Base-by-base conservation (phyloP, 2,329 filamentous ascomycete genomes). In the Beauveria asiatica region DNA sequence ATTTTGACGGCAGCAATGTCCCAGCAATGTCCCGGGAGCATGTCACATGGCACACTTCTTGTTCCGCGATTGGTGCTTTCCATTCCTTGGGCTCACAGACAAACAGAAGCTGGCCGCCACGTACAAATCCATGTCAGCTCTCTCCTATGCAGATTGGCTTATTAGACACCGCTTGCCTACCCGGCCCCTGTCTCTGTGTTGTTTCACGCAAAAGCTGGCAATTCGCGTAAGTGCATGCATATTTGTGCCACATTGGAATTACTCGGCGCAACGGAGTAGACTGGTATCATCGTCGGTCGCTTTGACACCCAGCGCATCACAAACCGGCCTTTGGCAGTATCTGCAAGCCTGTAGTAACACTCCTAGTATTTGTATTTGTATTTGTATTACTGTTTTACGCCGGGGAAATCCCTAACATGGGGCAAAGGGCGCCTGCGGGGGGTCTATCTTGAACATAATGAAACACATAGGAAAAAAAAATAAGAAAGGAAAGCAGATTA, bases 1-100 rank as follows among this genome's bases (percentile, higher is more conserved):
- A 57, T 41, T 16, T 19, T 56, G 13, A 56, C 42, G 4, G 27
- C 25, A 39, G 23, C 11, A 45, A 27, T 17, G n/a, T 19, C 42
- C 42, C 27, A 17, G n/a, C 13, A 19, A 16, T 19, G 21, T 41
- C 17, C 27, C 17, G 21, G 33, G 3, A 16, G 33, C 19, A 17
- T 27, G 27, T n/a, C 56, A 58, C 56, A 58, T 58, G 56, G 56
- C 39, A 48, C 56, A 39, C 11, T 8, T 33, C 46, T 39, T 30
- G 46, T 44, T 58, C 56, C 45, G 37, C 25, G 23, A 58, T 58
- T 58, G 56, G 56, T 37, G 56, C 21, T 11, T 30, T 7, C 30
- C 5, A 2, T 39, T 42, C n/a, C n/a, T 7, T 42, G 21, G 13
- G 16, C 37, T 46, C 5, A 17, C 10, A n/a, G n/a, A 37, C 37